Evolutionary conservation across 1,284 basidiomycete species (phyloP), one percentile per base, ranked within the genome.

Genomic region (Austroboletus novae-zelandiae): DNA sequence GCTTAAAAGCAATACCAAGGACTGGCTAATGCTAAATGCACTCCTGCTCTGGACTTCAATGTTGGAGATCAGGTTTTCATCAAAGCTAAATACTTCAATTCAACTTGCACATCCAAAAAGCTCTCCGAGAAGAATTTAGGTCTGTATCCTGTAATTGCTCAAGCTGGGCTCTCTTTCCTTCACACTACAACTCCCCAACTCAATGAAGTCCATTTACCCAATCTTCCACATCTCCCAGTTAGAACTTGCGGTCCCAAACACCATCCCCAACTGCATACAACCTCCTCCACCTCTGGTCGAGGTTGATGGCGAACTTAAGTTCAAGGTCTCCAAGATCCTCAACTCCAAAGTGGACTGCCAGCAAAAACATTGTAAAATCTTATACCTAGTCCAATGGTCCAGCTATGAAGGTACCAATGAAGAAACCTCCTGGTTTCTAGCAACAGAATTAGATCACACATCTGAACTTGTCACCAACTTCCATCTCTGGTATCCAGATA

Each of bases 121-220:
- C 53, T 70, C 14, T 58, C 61, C 23, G 42, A 55, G 20, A 55
- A 52, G 14, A 48, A 48, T 23, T 39, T 60, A 4, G 64, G 68
- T 7, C 67, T 62, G 1, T 70, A 56, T 51, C 45, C 35, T 5
- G 51, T 70, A 27, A 47, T 47, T 11, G 23, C 34, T 17, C n/a
- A 3, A 45, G 17, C 20, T 29, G 15, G 34, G 43, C 29, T 36
- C 6, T 17, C 17, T 36, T 27, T 25, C 35, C 4, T 14, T 45
- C 18, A 45, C 14, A 8, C 34, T 36, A 23, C 11, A 8, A 2
- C 29, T 48, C 25, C 40, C 47, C 17, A 25, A 43, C 23, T 39
- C 35, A 6, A 39, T 43, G 27, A 37, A 39, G 10, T 37, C 35
- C 14, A 39, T 48, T 9, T 41, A 48, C 14, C 47, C 23, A 1